These are phyloP conservation scores for Combretum micranthum DNA, from an alignment of 345 rosid species.

Conservation along the genomic window DNA sequence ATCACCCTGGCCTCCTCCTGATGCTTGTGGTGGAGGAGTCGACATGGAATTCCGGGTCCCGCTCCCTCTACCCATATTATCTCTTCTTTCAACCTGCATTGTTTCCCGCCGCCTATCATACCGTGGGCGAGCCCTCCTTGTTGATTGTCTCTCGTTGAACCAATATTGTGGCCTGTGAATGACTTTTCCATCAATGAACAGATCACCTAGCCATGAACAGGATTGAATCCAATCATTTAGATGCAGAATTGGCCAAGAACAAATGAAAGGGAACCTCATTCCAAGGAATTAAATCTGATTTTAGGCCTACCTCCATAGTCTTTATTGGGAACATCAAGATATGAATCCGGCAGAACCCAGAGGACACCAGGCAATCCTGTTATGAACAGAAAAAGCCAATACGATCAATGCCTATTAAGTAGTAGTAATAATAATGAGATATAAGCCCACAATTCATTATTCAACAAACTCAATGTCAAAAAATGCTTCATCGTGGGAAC, in stretches of 20 bases:
- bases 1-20: conserved; percentile 10
- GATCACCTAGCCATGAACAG: conserved; percentile 44
- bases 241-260: too few species aligned
- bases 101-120: conserved; percentile 71
- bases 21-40: conserved; percentile 19
- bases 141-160: conserved; percentile 46
- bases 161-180: conserved; percentile 79
- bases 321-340: conserved; percentile 90
- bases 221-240: background rate
- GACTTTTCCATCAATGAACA: conserved; percentile 80
- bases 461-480: too few species aligned
- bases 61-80: conserved; percentile 25
- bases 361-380: conserved; percentile 81
- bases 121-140: conserved; percentile 57
- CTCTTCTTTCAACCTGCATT: conserved; percentile 70
- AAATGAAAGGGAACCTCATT: background rate
- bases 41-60: conserved; percentile 22
- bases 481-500: too few species aligned
- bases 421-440: too few species aligned
- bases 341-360: conserved; percentile 96
- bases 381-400: conserved; percentile 12
- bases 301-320: conserved; percentile 83
- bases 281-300: background rate
- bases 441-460: too few species aligned
- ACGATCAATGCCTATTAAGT: background rate